Conservation (phyloP, 2,329 filamentous ascomycete species). For the Fusarium solani-melongenae region DNA sequence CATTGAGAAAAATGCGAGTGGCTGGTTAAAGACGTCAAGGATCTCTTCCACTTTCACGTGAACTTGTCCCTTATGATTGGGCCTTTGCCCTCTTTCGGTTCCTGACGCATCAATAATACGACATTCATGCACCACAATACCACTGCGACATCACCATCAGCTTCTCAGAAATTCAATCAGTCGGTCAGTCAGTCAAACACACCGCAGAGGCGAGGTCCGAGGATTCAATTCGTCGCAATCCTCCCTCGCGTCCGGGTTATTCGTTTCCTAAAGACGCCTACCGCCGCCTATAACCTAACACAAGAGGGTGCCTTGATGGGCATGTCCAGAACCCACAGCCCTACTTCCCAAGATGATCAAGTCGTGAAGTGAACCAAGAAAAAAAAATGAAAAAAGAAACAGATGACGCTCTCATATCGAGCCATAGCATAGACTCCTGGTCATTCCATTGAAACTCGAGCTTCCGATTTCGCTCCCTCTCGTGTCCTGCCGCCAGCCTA, state of each 20-base stretch:
- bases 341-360: constrained; percentile 42
- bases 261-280: constrained; percentile 41
- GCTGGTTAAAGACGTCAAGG: constrained; percentile 27
- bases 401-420: constrained; percentile 24
- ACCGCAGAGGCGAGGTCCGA: constrained; percentile 25
- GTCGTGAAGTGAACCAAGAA: constrained; percentile 39
- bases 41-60: constrained; percentile 29
- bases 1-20: constrained; percentile 32
- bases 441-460: constrained; percentile 11
- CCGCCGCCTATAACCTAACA: constrained; percentile 42
- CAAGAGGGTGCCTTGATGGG: constrained; percentile 37
- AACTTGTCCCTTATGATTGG: constrained; percentile 15
- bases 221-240: constrained; percentile 42
- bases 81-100: not conserved
- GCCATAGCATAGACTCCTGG: constrained; percentile 15
- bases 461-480: constrained; percentile 1
- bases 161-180: not conserved
- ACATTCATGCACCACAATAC: not conserved
- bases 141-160: constrained; percentile 15
- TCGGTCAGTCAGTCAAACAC: constrained; percentile 4
- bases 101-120: not conserved
- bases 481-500: constrained; percentile 39
- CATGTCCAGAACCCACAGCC: constrained; percentile 40
- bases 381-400: constrained; percentile 15
- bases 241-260: constrained; percentile 24